These are phyloP conservation scores for Phytopythium oedochilum DNA, from an alignment of 352 stramenopile species.

Conservation along the genomic window DNA sequence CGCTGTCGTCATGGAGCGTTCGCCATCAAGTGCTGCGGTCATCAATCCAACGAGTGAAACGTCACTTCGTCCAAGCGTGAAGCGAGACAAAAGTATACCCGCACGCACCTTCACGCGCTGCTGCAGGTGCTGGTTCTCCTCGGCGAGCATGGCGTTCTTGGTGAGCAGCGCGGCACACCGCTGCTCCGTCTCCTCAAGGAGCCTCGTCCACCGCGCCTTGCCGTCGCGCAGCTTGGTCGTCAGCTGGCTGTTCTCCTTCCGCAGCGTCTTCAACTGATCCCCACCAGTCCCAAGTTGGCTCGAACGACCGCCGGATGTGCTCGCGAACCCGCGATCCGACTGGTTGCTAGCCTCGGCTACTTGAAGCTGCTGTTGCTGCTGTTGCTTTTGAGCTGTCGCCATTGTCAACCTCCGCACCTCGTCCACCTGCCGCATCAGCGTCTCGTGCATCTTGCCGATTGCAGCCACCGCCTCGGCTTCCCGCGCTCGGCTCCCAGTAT, in stretches of 20 bases:
- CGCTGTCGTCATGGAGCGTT: neutral
- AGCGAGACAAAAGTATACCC: neutral
- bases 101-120: slow-evolving; percentile 20
- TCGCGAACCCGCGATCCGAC: neutral
- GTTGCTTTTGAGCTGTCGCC: slow-evolving; percentile 11
- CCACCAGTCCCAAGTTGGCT: neutral
- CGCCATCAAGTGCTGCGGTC: neutral
- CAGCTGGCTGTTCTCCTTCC: slow-evolving; percentile 29
- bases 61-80: neutral
- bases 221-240: slow-evolving; percentile 25
- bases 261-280: slow-evolving; percentile 11
- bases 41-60: neutral
- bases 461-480: slow-evolving; percentile 6
- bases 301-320: neutral
- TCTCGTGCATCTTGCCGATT: slow-evolving; percentile 36
- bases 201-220: slow-evolving; percentile 35
- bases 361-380: slow-evolving; percentile 7
- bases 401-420: slow-evolving; percentile 32
- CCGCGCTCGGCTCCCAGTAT: slow-evolving; percentile 1
- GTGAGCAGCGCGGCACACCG: slow-evolving; percentile 57
- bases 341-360: neutral
- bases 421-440: slow-evolving; percentile 32
- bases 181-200: slow-evolving; percentile 48
- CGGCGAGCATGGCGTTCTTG: slow-evolving; percentile 66
- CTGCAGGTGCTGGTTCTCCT: slow-evolving; percentile 53